Percentiles rank a stretch among this genome's conserved stretches.
Conservation (phyloP, 1,139 yeast genomes). For the Geotrichum histeridarum region DNA sequence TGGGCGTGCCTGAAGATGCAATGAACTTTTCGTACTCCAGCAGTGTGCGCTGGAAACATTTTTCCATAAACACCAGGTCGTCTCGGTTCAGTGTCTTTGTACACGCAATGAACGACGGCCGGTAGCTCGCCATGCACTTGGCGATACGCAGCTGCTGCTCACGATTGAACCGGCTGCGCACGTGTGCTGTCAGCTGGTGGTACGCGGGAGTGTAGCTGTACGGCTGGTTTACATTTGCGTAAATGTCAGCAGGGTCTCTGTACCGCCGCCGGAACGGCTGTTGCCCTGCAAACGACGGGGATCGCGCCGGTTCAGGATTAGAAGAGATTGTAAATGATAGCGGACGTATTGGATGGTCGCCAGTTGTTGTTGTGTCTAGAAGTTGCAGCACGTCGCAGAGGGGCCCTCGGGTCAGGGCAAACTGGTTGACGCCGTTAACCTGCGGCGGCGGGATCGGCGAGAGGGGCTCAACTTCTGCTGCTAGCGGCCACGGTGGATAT, state of each 20-base stretch:
- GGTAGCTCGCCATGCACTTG: conserved; percentile 77
- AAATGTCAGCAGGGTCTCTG: conserved; percentile 53
- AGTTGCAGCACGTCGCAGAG: conserved; percentile 27
- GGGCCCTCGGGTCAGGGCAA: too few relatives aligned
- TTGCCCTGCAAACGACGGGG: background rate
- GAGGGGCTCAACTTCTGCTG: too few relatives aligned
- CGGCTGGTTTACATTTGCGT: conserved; percentile 66
- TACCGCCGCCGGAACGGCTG: conserved; percentile 41
- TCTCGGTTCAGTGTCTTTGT: conserved; percentile 83
- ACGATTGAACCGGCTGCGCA: conserved; percentile 64
- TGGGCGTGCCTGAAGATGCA: conserved; percentile 83
- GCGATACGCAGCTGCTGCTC: conserved; percentile 76
- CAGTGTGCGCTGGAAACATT: conserved; percentile 87
- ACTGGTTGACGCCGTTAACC: too few relatives aligned
- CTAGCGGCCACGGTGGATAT: too few relatives aligned
- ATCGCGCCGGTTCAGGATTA: background rate
- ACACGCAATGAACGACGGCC: conserved; percentile 91
- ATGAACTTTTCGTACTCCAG: conserved; percentile 84
- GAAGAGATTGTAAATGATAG: conserved; percentile 22
- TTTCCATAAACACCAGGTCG: conserved; percentile 91
- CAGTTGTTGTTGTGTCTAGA: conserved; percentile 18
- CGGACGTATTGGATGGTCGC: conserved; percentile 17
- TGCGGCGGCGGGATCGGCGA: too few relatives aligned
- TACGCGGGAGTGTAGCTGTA: conserved; percentile 89
- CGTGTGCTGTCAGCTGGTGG: conserved; percentile 71